Percentiles rank a stretch among this genome's conserved stretches.
Evolutionary conservation across 768 basidiomycete species (phyloP).

Genomic region (Galerina sulciceps): DNA sequence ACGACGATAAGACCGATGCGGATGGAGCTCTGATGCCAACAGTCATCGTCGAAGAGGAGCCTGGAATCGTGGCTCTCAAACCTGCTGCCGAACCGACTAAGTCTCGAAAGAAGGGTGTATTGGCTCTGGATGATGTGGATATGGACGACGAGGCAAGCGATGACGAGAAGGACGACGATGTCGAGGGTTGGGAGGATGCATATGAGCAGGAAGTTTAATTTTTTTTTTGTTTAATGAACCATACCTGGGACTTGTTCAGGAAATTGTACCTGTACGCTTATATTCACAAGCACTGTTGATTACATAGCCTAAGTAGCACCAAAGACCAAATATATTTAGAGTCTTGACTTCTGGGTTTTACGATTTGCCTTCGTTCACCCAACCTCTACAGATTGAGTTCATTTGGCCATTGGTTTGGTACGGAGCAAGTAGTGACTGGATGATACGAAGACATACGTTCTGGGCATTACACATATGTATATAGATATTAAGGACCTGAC

Average conservation of each 20-base stretch:
- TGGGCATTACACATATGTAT: too few species aligned
- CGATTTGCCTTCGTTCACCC: too few species aligned
- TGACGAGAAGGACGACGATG: conserved; percentile 54
- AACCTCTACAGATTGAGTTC: too few species aligned
- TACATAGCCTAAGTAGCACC: too few species aligned
- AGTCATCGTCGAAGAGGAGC: conserved; percentile 52
- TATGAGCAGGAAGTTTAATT: conserved; percentile 76
- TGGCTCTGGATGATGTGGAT: conserved; percentile 31
- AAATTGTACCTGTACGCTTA: too few species aligned
- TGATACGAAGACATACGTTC: too few species aligned
- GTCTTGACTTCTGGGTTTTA: too few species aligned
- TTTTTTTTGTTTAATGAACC: neutral
- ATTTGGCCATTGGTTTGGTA: too few species aligned
- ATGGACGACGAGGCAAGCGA: conserved; percentile 51
- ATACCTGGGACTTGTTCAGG: neutral
- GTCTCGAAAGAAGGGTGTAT: conserved; percentile 23
- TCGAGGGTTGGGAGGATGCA: conserved; percentile 44
- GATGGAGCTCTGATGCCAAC: conserved; percentile 20
- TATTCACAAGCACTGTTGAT: too few species aligned
- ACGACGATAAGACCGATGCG: conserved; percentile 33
- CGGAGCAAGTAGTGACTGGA: too few species aligned
- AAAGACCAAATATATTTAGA: too few species aligned
- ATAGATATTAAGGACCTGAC: too few species aligned
- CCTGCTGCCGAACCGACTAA: conserved; percentile 22
- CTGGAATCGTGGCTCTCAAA: conserved; percentile 36